Evolutionary conservation across 2,329 filamentous ascomycete genomes (phyloP).

Genomic region (Bipolaris oryzae): DNA sequence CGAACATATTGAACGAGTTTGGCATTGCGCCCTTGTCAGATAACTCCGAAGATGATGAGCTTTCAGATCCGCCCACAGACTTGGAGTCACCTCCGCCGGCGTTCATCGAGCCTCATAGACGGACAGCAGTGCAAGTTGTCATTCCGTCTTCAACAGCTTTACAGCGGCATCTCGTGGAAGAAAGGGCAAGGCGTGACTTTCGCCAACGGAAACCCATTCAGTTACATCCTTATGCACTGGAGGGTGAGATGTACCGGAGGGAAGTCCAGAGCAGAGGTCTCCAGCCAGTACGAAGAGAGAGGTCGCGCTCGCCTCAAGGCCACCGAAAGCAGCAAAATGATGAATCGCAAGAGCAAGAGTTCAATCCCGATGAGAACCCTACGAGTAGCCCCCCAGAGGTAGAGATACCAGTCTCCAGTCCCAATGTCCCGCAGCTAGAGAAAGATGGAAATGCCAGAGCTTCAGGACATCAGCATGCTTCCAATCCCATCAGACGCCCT

Average conservation of each 20-base stretch:
- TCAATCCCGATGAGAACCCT: conserved; percentile 31
- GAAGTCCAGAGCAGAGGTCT: conserved; percentile 53
- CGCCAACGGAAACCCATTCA: conserved; percentile 56
- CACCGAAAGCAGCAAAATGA: conserved; percentile 19
- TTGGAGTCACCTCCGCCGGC: conserved; percentile 20
- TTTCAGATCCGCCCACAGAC: conserved; percentile 35
- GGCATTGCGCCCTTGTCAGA: conserved; percentile 32
- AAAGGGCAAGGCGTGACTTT: conserved; percentile 42
- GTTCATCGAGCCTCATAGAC: conserved; percentile 29
- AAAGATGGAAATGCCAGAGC: conserved; percentile 8
- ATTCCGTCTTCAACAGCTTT: conserved; percentile 34
- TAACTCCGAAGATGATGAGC: conserved; percentile 31
- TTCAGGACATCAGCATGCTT: conserved; percentile 9
- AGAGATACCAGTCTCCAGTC: conserved; percentile 35
- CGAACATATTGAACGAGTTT: conserved; percentile 25
- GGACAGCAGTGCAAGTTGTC: conserved; percentile 36
- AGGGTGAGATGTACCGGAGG: conserved; percentile 52
- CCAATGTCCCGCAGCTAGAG: conserved; percentile 14
- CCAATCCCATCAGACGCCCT: conserved; percentile 10
- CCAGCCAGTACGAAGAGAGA: conserved; percentile 48
- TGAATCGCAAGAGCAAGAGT: conserved; percentile 44
- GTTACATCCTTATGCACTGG: conserved; percentile 56
- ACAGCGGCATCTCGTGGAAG: conserved; percentile 22
- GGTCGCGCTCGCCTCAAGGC: conserved; percentile 37
- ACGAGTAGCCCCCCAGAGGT: conserved; percentile 33